A percentile compares a stretch with the other conserved stretches of the same genome.
phyloP scores from a whole-genome alignment of 768 basidiomycete species.

The Phanerochaete carnosa region DNA sequence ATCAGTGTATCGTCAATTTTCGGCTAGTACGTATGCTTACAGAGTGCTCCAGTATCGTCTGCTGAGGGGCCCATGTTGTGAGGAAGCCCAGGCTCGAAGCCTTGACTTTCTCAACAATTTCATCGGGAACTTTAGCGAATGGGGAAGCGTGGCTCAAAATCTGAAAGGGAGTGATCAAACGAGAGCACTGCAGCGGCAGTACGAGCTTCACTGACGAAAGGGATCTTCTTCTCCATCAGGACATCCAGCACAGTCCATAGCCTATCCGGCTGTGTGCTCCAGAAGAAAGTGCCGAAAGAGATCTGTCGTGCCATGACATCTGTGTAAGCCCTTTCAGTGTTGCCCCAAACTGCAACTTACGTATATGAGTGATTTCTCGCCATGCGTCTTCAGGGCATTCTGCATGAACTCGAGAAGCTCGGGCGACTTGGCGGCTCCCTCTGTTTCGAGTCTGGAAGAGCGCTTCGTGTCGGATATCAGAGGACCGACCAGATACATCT shows the following conservation, averaged over 20 bases:
- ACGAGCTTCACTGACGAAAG: conserved; percentile 20
- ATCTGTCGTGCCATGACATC: conserved; percentile 9
- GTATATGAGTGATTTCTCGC: conserved; percentile 19
- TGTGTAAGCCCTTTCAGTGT: too few relatives aligned
- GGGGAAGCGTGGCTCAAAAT: conserved; percentile 17
- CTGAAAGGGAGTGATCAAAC: conserved; percentile 1
- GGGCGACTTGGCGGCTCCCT: conserved; percentile 1
- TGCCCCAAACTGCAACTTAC: conserved; percentile 5
- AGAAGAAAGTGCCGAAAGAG: conserved; percentile 22
- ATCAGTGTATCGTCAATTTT: too few relatives aligned
- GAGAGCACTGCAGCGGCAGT: too few relatives aligned
- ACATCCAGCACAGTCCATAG: conserved; percentile 19
- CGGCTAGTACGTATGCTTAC: conserved; percentile 8
- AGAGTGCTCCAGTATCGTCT: conserved; percentile 20
- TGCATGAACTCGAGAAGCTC: conserved; percentile 17
- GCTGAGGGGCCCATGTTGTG: conserved; percentile 24
- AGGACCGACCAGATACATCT: conserved; percentile 16
- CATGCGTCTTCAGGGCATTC: conserved; percentile 6
- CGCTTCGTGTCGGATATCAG: conserved; percentile 5
- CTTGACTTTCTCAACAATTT: conserved; percentile 12
- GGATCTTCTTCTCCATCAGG: conserved; percentile 16
- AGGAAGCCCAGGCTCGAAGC: conserved; percentile 18
- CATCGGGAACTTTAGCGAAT: conserved; percentile 5
- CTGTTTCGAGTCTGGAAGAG: background rate
- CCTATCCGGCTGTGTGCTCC: conserved; percentile 18